Evolutionary conservation across 257 asterid genomes (phyloP), one percentile per base, ranked within the genome.

Genomic region (Osmanthus fragrans): DNA sequence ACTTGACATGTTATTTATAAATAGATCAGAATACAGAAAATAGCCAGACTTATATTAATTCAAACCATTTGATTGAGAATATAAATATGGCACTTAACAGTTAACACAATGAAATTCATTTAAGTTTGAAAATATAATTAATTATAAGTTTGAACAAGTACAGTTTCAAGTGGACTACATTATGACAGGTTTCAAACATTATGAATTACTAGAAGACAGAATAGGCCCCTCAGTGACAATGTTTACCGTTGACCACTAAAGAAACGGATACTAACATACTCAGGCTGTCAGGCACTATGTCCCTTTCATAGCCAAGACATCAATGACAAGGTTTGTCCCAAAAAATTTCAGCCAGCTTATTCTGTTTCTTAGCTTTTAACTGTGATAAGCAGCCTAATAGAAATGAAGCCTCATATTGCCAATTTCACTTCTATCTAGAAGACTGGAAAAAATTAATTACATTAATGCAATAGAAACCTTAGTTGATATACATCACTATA

Each of bases 361-460:
- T 76, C 64, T 66, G 33, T 40, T 71, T 19, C 27, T 63, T 49
- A 40, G 47, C 66, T 72, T 58, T 27, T 58, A 39, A 66, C 45
- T 30, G 65, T 25, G 37, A 58, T 29, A 76, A 45, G 70, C 58
- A 65, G 32, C 10, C 16, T 36, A 69, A 74, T 51, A 27, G 45
- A 32, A 0, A 42, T 76, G 49, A 76, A 49, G 51, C 25, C 16
- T 10, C 6, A 10, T 21, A 19, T 32, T 3, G 3, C 58, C 76
- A 73, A 40, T 27, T 77, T 71, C 29, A 33, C 49, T 80, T 69
- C 30, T 15, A 75, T 69, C 54, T 60, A 73, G 36, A 23, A 47
- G 34, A 30, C 33, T 49, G 33, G 33, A 70, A 47, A 37, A 33
- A 45, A 7, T 34, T 36, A 65, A 69, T 45, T 76, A 56, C 80